Evolutionary conservation across 306 rosid species (phyloP).

Genomic region (Ammopiptanthus mongolicus): DNA sequence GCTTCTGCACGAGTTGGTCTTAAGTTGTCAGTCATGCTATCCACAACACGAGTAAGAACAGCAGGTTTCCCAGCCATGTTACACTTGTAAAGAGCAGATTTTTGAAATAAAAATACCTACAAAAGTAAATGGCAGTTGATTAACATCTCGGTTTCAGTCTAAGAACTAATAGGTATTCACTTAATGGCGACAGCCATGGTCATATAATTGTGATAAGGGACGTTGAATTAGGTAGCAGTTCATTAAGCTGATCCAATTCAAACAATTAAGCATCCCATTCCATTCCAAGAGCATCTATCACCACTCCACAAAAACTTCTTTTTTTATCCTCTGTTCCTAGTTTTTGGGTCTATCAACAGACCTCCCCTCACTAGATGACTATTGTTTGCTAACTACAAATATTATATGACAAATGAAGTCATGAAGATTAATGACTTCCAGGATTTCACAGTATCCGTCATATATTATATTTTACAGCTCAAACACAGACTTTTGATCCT

Average conservation of each 20-base stretch:
- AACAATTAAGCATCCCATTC: neutral
- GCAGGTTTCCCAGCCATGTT: slow-evolving; percentile 99
- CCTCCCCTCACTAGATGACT: neutral
- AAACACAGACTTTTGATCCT: neutral
- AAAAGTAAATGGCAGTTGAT: slow-evolving; percentile 17
- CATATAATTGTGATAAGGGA: slow-evolving; percentile 2
- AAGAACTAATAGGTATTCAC: neutral
- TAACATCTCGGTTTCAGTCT: slow-evolving; percentile 6
- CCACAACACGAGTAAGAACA: slow-evolving; percentile 98
- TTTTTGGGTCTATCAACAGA: neutral
- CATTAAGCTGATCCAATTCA: slow-evolving; percentile 4
- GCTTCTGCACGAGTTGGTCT: slow-evolving; percentile 99
- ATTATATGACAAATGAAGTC: neutral
- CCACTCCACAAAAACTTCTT: neutral
- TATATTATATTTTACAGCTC: neutral
- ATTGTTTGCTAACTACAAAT: neutral
- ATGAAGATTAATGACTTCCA: neutral
- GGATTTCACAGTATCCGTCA: neutral
- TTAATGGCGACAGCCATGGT: neutral
- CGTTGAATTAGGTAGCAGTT: neutral
- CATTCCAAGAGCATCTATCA: neutral
- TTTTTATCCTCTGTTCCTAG: neutral
- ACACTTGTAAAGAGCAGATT: slow-evolving; percentile 95
- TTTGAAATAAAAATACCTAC: slow-evolving; percentile 92
- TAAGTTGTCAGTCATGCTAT: slow-evolving; percentile 98